A percentile compares a stretch with the other conserved stretches of the same genome.
Conservation (phyloP, 805 yeast species). For the Hemisphaericaspora nanyangensis region DNA sequence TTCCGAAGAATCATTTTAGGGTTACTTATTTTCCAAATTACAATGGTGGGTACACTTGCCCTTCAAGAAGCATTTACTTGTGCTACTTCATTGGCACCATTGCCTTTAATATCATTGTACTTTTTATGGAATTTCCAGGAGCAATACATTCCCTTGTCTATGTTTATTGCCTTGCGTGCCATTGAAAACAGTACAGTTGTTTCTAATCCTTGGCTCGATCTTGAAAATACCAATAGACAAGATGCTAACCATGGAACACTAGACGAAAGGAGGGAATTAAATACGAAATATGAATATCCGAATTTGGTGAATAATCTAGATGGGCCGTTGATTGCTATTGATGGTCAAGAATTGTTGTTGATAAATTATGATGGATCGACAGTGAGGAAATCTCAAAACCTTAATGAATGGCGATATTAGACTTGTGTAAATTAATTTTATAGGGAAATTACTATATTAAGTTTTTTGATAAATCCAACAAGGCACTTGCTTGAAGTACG, state of each 20-base stretch:
- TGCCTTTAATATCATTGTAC: constrained; percentile 65
- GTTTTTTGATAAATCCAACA: not conserved
- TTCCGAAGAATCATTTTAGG: constrained; percentile 82
- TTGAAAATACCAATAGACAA: constrained; percentile 8
- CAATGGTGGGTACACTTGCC: constrained; percentile 89
- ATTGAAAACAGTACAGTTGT: constrained; percentile 42
- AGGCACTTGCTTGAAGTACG: not conserved
- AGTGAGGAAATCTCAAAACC: constrained; percentile 7
- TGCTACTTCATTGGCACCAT: constrained; percentile 69
- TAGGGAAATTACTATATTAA: not conserved
- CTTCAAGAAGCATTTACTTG: constrained; percentile 74
- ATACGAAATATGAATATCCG: constrained; percentile 76
- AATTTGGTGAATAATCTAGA: constrained; percentile 64
- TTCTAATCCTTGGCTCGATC: constrained; percentile 6
- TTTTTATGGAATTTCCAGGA: constrained; percentile 78
- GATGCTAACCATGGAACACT: constrained; percentile 42
- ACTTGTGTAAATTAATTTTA: not conserved
- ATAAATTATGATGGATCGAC: constrained; percentile 25
- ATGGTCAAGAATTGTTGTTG: constrained; percentile 39
- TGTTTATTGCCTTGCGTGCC: constrained; percentile 84
- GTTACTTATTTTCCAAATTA: constrained; percentile 75
- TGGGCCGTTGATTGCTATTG: constrained; percentile 80
- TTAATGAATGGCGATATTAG: constrained; percentile 6
- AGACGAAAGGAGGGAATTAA: constrained; percentile 72
- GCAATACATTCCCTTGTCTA: constrained; percentile 73